phyloP scores from a whole-genome alignment of 2,329 filamentous ascomycete species.

The Coniella vitis region DNA sequence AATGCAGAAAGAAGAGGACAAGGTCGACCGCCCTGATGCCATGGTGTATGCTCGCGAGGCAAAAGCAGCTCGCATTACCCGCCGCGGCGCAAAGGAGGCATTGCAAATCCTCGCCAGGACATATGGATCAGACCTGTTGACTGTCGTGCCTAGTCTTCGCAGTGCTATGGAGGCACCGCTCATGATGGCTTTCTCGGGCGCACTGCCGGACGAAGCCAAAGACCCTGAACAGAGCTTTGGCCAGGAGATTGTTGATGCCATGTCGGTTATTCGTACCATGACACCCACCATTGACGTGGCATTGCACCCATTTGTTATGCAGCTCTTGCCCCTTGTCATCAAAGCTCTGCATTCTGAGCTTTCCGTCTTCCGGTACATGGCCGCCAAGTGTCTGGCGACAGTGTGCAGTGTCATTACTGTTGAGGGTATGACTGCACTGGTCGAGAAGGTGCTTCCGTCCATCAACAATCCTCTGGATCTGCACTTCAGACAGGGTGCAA shows the following conservation, averaged over 20 bases:
- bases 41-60: constrained; percentile 86
- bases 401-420: constrained; percentile 95
- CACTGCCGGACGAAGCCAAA: constrained; percentile 65
- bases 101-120: constrained; percentile 77
- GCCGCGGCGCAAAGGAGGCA: constrained; percentile 89
- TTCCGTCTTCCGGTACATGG: constrained; percentile 91
- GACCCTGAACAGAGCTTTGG: constrained; percentile 71
- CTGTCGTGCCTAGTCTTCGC: constrained; percentile 76
- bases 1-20: constrained; percentile 93
- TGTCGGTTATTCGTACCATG: constrained; percentile 87
- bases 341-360: constrained; percentile 82
- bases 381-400: constrained; percentile 94
- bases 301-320: constrained; percentile 73
- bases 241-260: constrained; percentile 86
- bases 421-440: constrained; percentile 90
- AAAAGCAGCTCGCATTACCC: constrained; percentile 80
- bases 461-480: constrained; percentile 89
- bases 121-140: constrained; percentile 72
- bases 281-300: constrained; percentile 78
- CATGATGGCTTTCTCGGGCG: constrained; percentile 62
- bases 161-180: constrained; percentile 78
- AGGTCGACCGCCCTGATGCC: constrained; percentile 85
- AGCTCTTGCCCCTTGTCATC: constrained; percentile 77
- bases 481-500: constrained; percentile 83
- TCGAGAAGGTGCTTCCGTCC: constrained; percentile 84